Conservation (phyloP, 78 protist species). For the Cavenderia fasciculata region DNA sequence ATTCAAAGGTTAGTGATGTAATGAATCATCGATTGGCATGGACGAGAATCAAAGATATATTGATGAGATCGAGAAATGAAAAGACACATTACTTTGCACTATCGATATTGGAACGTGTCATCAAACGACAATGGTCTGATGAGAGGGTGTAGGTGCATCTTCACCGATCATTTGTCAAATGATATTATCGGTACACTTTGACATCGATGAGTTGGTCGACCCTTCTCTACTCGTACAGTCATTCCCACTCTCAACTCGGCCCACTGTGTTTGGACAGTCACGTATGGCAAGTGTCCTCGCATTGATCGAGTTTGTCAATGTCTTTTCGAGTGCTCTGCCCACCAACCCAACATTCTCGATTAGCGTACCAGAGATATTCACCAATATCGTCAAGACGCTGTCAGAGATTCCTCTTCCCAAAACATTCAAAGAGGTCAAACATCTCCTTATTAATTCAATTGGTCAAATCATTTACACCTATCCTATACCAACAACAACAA, state of each 20-base stretch:
- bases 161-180: background rate
- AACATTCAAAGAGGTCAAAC: slow-evolving; percentile 12
- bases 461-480: background rate
- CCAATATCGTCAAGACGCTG: background rate
- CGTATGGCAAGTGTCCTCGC: background rate
- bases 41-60: background rate
- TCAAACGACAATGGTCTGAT: slow-evolving; percentile 11
- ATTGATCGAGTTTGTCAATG: background rate
- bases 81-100: slow-evolving; percentile 38
- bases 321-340: background rate
- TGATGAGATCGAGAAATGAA: background rate
- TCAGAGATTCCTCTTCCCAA: background rate
- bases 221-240: background rate
- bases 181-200: no score
- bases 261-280: no score
- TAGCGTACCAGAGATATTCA: background rate
- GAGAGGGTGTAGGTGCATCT: background rate
- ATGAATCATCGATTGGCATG: slow-evolving; percentile 24
- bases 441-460: background rate
- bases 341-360: background rate
- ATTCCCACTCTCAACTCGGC: background rate
- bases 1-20: slow-evolving; percentile 15
- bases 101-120: slow-evolving; percentile 37
- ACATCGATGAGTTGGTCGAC: slow-evolving; percentile 1
- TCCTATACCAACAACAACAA: background rate